These are phyloP conservation scores for Calonectria montana DNA, from an alignment of 2,329 filamentous ascomycete species.

Conservation along the genomic window DNA sequence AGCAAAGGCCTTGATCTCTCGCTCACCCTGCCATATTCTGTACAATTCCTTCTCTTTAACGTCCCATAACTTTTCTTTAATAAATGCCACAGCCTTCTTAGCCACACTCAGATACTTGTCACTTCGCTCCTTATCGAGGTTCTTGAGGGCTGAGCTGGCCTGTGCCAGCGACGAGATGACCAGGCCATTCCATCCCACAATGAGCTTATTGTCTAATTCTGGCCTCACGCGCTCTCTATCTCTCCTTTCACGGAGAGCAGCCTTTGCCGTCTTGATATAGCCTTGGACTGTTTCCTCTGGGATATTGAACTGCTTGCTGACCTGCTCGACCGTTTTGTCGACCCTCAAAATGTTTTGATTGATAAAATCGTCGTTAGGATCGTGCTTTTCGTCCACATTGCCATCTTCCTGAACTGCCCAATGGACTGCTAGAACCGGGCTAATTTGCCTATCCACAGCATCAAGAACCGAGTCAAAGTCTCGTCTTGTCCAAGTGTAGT, in stretches of 20 bases:
- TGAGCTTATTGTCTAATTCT: conserved; percentile 86
- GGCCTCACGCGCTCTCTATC: conserved; percentile 81
- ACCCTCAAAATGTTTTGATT: conserved; percentile 91
- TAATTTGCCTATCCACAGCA: conserved; percentile 64
- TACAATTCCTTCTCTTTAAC: conserved; percentile 70
- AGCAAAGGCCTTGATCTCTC: conserved; percentile 79
- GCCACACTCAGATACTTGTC: conserved; percentile 74
- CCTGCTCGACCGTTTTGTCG: conserved; percentile 71
- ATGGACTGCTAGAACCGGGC: conserved; percentile 81
- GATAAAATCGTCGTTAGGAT: conserved; percentile 93
- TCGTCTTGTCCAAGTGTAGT: conserved; percentile 92
- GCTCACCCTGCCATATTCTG: conserved; percentile 77
- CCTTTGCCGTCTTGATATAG: conserved; percentile 74
- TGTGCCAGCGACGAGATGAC: conserved; percentile 86
- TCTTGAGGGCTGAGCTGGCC: conserved; percentile 74
- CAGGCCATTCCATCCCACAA: conserved; percentile 89
- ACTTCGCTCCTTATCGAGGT: conserved; percentile 67
- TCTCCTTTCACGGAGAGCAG: conserved; percentile 77
- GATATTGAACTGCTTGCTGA: conserved; percentile 81
- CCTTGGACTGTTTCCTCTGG: conserved; percentile 75
- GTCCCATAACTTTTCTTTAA: conserved; percentile 80
- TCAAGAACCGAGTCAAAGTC: conserved; percentile 83
- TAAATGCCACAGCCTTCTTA: conserved; percentile 75
- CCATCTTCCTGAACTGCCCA: conserved; percentile 88
- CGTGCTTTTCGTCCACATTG: conserved; percentile 84